Evolutionary conservation across 1,284 basidiomycete species (phyloP).

Genomic region (Clitocybe nebularis): DNA sequence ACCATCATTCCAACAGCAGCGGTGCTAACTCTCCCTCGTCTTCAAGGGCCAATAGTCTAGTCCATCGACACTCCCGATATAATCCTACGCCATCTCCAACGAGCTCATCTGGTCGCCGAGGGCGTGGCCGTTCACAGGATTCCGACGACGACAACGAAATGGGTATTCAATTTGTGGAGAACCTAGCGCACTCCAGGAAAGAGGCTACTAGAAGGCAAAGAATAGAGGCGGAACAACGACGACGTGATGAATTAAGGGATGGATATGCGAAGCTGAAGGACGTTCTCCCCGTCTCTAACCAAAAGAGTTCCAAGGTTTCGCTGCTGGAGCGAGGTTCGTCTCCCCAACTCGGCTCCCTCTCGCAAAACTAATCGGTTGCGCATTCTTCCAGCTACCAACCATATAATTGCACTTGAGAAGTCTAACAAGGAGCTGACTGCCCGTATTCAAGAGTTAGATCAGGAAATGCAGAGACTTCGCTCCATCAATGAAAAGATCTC

Average conservation of each 20-base stretch:
- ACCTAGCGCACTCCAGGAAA: constrained; percentile 71
- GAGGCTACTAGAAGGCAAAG: constrained; percentile 79
- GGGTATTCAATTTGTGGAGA: constrained; percentile 60
- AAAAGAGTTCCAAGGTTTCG: constrained; percentile 87
- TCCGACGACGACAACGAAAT: constrained; percentile 80
- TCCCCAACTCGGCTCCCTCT: constrained; percentile 11
- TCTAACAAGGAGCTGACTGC: constrained; percentile 64
- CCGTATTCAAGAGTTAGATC: constrained; percentile 58
- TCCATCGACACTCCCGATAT: constrained; percentile 67
- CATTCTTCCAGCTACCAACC: constrained; percentile 56
- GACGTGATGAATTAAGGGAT: constrained; percentile 82
- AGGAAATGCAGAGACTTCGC: constrained; percentile 64
- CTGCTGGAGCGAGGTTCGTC: constrained; percentile 77
- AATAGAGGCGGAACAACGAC: constrained; percentile 82
- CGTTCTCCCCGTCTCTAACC: constrained; percentile 78
- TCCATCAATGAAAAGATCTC: constrained; percentile 78
- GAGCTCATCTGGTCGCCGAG: constrained; percentile 63
- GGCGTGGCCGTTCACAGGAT: constrained; percentile 63
- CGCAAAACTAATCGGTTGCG: constrained; percentile 8
- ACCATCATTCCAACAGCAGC: constrained; percentile 74
- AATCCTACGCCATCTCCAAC: constrained; percentile 70
- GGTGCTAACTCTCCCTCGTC: constrained; percentile 71
- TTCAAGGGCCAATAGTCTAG: constrained; percentile 67
- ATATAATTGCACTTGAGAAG: constrained; percentile 67
- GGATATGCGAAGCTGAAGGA: constrained; percentile 86